Evolutionary conservation across 306 rosid genomes (phyloP).

Genomic region (Trifolium subterraneum): DNA sequence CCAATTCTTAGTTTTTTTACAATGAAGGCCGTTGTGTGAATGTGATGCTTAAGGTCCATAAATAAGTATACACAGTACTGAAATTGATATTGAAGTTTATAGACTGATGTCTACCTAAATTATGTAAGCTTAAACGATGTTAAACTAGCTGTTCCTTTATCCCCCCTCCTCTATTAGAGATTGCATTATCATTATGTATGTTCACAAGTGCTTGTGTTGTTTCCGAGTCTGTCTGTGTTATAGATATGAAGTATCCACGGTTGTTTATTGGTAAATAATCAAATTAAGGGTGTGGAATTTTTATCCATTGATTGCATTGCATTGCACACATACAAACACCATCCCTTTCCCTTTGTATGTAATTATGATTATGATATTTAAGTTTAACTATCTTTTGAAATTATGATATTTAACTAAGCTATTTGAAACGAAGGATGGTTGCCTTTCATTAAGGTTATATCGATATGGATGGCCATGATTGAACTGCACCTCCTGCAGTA

Average conservation of each 20-base stretch:
- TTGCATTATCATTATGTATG: slow-evolving; percentile 1
- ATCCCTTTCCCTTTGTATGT: not conserved
- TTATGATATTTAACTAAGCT: not conserved
- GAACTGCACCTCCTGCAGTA: too few species aligned
- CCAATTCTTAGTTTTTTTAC: slow-evolving; percentile 47
- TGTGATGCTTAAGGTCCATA: slow-evolving; percentile 13
- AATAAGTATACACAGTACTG: slow-evolving; percentile 4
- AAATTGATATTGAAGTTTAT: slow-evolving; percentile 11
- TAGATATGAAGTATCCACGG: too few species aligned
- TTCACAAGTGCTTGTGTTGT: slow-evolving; percentile 5
- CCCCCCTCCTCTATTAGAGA: not conserved
- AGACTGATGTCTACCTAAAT: slow-evolving; percentile 5
- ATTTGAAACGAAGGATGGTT: not conserved
- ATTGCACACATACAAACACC: not conserved
- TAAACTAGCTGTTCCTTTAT: slow-evolving; percentile 20
- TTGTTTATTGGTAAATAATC: too few species aligned
- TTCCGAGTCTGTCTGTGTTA: too few species aligned
- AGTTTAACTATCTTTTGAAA: too few species aligned
- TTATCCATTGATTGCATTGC: not conserved
- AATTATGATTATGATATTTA: not conserved
- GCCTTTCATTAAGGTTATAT: not conserved
- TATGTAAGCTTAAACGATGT: slow-evolving; percentile 30
- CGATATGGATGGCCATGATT: too few species aligned
- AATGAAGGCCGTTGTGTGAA: slow-evolving; percentile 16
- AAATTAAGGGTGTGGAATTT: too few species aligned